A percentile compares a stretch with the other conserved stretches of the same genome.
phyloP scores from a whole-genome alignment of 2,329 filamentous ascomycete genomes.

The Trichothecium roseum region DNA sequence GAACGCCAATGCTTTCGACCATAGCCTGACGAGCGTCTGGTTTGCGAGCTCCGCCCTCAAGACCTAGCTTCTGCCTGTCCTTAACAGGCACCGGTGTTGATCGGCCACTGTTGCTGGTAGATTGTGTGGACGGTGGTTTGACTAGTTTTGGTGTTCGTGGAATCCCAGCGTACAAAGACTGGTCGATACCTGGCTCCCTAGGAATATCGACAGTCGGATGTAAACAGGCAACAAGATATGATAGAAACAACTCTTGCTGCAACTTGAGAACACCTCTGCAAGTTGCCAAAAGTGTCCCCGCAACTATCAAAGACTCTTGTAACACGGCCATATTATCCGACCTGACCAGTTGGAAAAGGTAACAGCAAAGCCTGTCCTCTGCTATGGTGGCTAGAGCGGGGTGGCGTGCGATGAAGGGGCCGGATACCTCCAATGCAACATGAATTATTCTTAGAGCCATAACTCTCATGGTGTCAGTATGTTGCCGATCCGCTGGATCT shows the following conservation, averaged over 20 bases:
- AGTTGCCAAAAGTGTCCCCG: constrained; percentile 81
- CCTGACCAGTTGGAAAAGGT: constrained; percentile 90
- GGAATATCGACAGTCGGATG: constrained; percentile 94
- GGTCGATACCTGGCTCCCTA: constrained; percentile 79
- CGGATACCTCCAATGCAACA: constrained; percentile 90
- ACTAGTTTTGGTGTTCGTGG: constrained; percentile 82
- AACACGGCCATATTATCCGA: constrained; percentile 95
- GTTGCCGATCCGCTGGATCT: constrained; percentile 83
- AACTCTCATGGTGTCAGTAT: constrained; percentile 90
- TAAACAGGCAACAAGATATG: constrained; percentile 86
- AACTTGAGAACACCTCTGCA: constrained; percentile 86
- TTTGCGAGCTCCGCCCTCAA: constrained; percentile 85
- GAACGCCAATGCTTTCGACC: constrained; percentile 89
- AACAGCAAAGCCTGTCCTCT: constrained; percentile 85
- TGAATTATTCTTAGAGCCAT: constrained; percentile 97
- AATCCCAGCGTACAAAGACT: constrained; percentile 83
- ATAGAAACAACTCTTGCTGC: constrained; percentile 91
- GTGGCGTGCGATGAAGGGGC: constrained; percentile 87
- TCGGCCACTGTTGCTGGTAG: constrained; percentile 56
- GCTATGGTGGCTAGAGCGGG: constrained; percentile 79
- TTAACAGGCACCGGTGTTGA: constrained; percentile 85
- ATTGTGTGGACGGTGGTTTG: constrained; percentile 56
- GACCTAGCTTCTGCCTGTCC: constrained; percentile 81
- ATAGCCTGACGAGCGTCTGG: constrained; percentile 95
- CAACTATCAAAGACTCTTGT: constrained; percentile 84